These are phyloP conservation scores for Pichia heedii DNA, from an alignment of 805 yeast species.

Conservation along the genomic window DNA sequence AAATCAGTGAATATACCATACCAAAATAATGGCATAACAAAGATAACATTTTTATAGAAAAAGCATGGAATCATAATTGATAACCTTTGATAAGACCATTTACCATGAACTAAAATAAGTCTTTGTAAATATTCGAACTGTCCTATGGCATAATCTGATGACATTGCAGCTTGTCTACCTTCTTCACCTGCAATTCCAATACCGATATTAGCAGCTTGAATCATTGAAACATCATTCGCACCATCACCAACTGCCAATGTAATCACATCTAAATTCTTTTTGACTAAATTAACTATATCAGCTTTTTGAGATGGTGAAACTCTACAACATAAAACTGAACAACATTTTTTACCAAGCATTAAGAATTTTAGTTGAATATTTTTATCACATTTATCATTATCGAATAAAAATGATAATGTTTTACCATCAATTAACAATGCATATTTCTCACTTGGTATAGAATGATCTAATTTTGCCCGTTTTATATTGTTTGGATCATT, in stretches of 20 bases:
- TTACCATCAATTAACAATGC: constrained; percentile 69
- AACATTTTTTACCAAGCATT: constrained; percentile 64
- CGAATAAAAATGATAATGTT: constrained; percentile 34
- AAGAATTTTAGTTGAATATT: constrained; percentile 47
- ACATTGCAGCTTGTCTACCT: constrained; percentile 83
- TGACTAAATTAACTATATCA: constrained; percentile 58
- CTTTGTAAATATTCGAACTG: constrained; percentile 64
- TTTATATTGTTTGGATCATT: constrained; percentile 31
- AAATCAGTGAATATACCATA: constrained; percentile 58
- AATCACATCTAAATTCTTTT: constrained; percentile 56
- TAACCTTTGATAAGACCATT: constrained; percentile 70
- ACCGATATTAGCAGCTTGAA: constrained; percentile 78
- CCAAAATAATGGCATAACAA: constrained; percentile 71
- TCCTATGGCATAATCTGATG: constrained; percentile 75
- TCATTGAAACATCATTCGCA: constrained; percentile 83
- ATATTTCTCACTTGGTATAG: constrained; percentile 47
- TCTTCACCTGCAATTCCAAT: constrained; percentile 85
- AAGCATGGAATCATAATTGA: constrained; percentile 75
- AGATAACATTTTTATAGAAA: constrained; percentile 68
- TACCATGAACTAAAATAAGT: constrained; percentile 67
- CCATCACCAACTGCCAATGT: constrained; percentile 82
- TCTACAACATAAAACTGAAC: constrained; percentile 73
- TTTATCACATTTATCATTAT: constrained; percentile 2
- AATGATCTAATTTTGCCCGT: constrained; percentile 50
- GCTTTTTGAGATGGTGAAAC: constrained; percentile 84